Base-by-base conservation (phyloP, 139 green algal genomes). In the Spirogloea muscicola region DNA sequence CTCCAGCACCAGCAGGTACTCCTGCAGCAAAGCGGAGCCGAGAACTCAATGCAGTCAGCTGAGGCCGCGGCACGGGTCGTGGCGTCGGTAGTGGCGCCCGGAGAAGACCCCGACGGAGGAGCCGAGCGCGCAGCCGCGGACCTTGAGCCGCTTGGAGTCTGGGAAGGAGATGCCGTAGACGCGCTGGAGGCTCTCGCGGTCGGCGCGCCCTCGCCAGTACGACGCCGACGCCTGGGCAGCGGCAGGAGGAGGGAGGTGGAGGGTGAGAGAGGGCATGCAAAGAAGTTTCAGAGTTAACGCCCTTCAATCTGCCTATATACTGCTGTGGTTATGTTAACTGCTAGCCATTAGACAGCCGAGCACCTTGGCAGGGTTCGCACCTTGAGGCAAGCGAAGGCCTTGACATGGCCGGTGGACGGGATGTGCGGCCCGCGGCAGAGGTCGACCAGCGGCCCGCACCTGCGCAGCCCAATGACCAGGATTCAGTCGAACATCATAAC, bases 121-220 rank as follows among this genome's bases (percentile, higher is more conserved):
- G n/a, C n/a, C 9, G 40, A 5, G 38, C 40, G 38, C 5, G 59
- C 38, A 31, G n/a, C 2, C 18, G n/a, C 21, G n/a, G 1, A 74
- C 65, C 60, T 96, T 94, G 65, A 99, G 86, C 84, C 88, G 83
- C 79, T 96, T 92, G 60, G 90, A 86, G 73, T 97, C 91, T 0
- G 94, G 93, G 81, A 96, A 98, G 16, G 91, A 96, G 77, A 98
- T 93, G 73, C 82, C 94, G 71, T 99, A 98, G 74, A 98, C 94
- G 41, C 94, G 84, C 87, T 96, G 89, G 71, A 91, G 75, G 13
- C 36, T 46, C 69, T 90, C 84, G 1, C 82, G 64, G 52, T 86
- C 83, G 2, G 67, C 68, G n/a, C 73, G 21, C 6, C 63, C 58
- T 13, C 68, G 41, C 67, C 67, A 79, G 40, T 82, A 73, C 31